Conservation (phyloP, 1,284 basidiomycete genomes). For the Flammula alnicola region DNA sequence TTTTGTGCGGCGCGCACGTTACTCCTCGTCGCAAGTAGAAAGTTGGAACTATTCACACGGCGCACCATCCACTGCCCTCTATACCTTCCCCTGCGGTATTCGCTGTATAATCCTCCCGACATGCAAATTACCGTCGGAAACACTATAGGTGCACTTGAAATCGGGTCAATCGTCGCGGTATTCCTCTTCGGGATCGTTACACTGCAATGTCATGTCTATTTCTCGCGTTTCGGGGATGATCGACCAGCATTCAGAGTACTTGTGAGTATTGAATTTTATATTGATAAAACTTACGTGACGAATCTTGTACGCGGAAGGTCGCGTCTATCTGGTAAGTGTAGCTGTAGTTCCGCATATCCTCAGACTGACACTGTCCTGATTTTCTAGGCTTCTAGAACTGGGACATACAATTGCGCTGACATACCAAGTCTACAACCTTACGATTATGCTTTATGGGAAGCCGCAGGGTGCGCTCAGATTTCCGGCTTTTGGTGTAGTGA, state of each 20-base stretch:
- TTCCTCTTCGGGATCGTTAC: constrained; percentile 15
- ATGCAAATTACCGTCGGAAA: too few species aligned
- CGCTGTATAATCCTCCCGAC: too few species aligned
- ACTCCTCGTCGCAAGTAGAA: too few species aligned
- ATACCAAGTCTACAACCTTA: constrained; percentile 14
- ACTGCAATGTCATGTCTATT: constrained; percentile 10
- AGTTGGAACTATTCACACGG: too few species aligned
- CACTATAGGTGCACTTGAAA: constrained; percentile 11
- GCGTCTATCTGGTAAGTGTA: not conserved
- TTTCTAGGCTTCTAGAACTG: constrained; percentile 11
- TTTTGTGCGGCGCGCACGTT: too few species aligned
- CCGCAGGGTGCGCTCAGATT: constrained; percentile 17
- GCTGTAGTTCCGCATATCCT: not conserved
- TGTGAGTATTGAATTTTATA: not conserved
- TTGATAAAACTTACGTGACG: not conserved
- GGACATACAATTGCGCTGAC: constrained; percentile 15
- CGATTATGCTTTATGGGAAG: constrained; percentile 20
- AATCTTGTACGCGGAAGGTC: not conserved
- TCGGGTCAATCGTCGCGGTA: constrained; percentile 5
- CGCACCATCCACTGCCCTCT: too few species aligned
- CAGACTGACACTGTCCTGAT: not conserved
- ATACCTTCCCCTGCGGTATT: too few species aligned
- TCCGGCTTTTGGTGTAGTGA: constrained; percentile 21
- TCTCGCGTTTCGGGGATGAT: not conserved
- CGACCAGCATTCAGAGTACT: not conserved